Evolutionary conservation across 257 asterid species (phyloP).

Genomic region (Datura wrightii): DNA sequence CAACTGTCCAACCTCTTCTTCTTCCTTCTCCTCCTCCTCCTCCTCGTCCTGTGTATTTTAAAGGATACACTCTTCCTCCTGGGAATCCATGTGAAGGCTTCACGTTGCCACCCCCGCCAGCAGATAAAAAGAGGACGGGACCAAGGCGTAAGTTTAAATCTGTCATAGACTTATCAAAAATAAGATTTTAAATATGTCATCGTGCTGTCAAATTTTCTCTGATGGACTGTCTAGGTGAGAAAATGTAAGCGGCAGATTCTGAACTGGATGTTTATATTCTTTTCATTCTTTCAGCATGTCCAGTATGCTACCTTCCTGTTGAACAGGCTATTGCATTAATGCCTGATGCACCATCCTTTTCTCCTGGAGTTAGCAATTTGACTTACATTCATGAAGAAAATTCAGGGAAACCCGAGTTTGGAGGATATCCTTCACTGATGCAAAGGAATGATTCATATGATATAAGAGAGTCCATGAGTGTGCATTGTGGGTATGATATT

Average conservation of each 20-base stretch:
- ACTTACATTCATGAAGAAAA: constrained; percentile 63
- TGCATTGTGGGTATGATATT: constrained; percentile 89
- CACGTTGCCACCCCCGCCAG: constrained; percentile 92
- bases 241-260: not conserved
- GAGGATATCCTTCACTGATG: constrained; percentile 71
- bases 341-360: constrained; percentile 67
- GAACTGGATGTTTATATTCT: constrained; percentile 20
- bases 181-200: constrained; percentile 23
- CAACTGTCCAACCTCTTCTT: constrained; percentile 39
- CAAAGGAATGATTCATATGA: constrained; percentile 82
- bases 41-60: constrained; percentile 56
- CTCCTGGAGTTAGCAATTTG: constrained; percentile 61
- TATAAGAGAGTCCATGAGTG: constrained; percentile 75
- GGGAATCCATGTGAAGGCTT: constrained; percentile 95
- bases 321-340: constrained; percentile 60
- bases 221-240: constrained; percentile 1
- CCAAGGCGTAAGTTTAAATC: constrained; percentile 76
- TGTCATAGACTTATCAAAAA: not conserved
- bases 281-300: constrained; percentile 63
- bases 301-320: constrained; percentile 76
- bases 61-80: constrained; percentile 86
- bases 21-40: constrained; percentile 35
- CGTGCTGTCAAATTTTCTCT: not conserved
- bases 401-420: constrained; percentile 60
- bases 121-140: constrained; percentile 88